These are phyloP conservation scores for Lobosporangium transversale DNA, from an alignment of 192 early-diverging fungal species.

Conservation along the genomic window DNA sequence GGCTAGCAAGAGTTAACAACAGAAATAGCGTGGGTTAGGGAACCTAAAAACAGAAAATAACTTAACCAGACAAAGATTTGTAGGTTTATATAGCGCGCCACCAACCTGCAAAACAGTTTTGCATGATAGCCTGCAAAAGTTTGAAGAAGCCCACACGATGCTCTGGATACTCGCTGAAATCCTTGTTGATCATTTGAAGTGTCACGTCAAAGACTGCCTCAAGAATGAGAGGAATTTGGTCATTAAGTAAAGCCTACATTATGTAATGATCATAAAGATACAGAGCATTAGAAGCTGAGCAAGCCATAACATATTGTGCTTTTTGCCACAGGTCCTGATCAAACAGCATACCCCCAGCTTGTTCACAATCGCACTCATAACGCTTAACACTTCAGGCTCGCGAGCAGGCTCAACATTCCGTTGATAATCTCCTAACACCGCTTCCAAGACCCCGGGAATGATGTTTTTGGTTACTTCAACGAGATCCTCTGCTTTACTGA, in stretches of 20 bases:
- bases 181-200: slow-evolving; percentile 98
- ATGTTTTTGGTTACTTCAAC: slow-evolving; percentile 78
- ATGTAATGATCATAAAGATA: no score
- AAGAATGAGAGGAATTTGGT: slow-evolving; percentile 86
- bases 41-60: slow-evolving; percentile 7
- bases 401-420: slow-evolving; percentile 88
- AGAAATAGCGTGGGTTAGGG: slow-evolving; percentile 1
- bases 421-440: slow-evolving; percentile 89
- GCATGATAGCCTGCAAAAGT: slow-evolving; percentile 89
- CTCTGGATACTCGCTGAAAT: slow-evolving; percentile 96
- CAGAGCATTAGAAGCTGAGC: no score
- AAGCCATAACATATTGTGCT: no score
- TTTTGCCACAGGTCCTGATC: no score
- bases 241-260: slow-evolving; percentile 72
- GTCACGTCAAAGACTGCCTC: slow-evolving; percentile 96
- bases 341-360: slow-evolving; percentile 77
- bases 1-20: slow-evolving; percentile 57
- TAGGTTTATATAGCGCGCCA: no score
- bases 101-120: slow-evolving; percentile 91
- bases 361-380: slow-evolving; percentile 86
- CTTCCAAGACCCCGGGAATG: slow-evolving; percentile 90
- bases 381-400: slow-evolving; percentile 95
- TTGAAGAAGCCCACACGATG: slow-evolving; percentile 95
- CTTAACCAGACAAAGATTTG: no score
- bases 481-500: slow-evolving; percentile 87